These are phyloP conservation scores for Xerophyta viscosa DNA, from an alignment of 106 monocot genomes.

Conservation along the genomic window DNA sequence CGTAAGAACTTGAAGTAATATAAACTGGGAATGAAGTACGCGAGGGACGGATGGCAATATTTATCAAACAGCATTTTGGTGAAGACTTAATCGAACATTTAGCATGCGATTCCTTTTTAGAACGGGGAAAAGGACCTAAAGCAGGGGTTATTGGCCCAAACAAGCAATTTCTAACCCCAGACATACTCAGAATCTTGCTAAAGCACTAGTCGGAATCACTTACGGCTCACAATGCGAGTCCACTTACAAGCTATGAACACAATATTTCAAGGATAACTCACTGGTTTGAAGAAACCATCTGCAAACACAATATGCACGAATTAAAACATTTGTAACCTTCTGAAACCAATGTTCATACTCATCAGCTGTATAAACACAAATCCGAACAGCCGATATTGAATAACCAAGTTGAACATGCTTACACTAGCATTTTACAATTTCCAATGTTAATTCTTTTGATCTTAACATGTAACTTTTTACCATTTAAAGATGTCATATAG, in stretches of 20 bases:
- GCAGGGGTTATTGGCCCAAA: conserved; percentile 8
- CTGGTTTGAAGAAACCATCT: too few species aligned
- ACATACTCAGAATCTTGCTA: conserved; percentile 17
- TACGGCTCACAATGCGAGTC: not conserved
- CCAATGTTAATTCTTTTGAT: too few species aligned
- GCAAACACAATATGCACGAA: too few species aligned
- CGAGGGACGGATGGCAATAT: conserved; percentile 8
- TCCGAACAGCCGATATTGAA: too few species aligned
- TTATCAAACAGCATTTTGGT: conserved; percentile 4
- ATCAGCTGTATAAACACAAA: too few species aligned
- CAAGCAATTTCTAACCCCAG: conserved; percentile 11
- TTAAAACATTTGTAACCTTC: too few species aligned
- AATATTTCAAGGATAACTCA: too few species aligned
- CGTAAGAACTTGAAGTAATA: not conserved
- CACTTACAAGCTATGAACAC: not conserved
- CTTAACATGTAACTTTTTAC: too few species aligned
- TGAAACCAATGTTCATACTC: too few species aligned
- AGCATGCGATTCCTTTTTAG: conserved; percentile 3
- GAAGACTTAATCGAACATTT: conserved; percentile 7
- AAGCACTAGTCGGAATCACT: conserved; percentile 28
- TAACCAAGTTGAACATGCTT: too few species aligned
- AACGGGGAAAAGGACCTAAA: not conserved
- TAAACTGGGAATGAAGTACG: conserved; percentile 4
- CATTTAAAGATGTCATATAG: too few species aligned
- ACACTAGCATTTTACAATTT: too few species aligned